These are phyloP conservation scores for Penicillium psychrofluorescens DNA, from an alignment of 495 filamentous ascomycete species.

Conservation along the genomic window DNA sequence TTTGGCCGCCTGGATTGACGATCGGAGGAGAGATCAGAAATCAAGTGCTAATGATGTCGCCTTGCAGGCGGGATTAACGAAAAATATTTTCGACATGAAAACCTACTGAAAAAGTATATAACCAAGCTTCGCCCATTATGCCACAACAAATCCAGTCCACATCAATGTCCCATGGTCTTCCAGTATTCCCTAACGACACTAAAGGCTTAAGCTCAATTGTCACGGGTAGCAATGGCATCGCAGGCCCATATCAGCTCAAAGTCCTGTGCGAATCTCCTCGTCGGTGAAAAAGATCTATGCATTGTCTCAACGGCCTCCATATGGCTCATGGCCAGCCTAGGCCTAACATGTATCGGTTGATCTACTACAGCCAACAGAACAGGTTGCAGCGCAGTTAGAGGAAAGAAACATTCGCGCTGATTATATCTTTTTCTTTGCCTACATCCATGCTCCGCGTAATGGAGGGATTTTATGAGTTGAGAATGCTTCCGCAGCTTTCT, in stretches of 20 bases:
- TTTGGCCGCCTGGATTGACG: too few relatives aligned
- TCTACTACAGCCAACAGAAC: conserved; percentile 32
- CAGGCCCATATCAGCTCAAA: conserved; percentile 39
- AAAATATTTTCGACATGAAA: too few relatives aligned
- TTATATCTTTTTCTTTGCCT: conserved; percentile 50
- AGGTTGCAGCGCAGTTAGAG: conserved; percentile 30
- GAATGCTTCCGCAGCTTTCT: conserved; percentile 26
- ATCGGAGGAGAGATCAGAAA: too few relatives aligned
- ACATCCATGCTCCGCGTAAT: conserved; percentile 32
- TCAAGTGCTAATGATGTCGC: too few relatives aligned
- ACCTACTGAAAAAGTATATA: background rate
- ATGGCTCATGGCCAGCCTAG: conserved; percentile 21
- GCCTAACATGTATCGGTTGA: conserved; percentile 41
- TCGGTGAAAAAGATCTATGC: conserved; percentile 44
- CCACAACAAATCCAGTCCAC: conserved; percentile 3
- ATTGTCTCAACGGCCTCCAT: conserved; percentile 34
- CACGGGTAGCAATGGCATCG: conserved; percentile 46
- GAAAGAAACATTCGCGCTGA: conserved; percentile 28
- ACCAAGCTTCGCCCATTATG: background rate
- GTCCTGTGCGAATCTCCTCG: conserved; percentile 34
- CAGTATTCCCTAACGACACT: conserved; percentile 26
- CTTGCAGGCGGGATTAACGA: too few relatives aligned
- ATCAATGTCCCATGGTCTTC: conserved; percentile 27
- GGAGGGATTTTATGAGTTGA: conserved; percentile 21
- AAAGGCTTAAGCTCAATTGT: conserved; percentile 43